A percentile compares a stretch with the other conserved stretches of the same genome.
phyloP scores from a whole-genome alignment of 2,329 filamentous ascomycete genomes.

The Fusarium sp. region DNA sequence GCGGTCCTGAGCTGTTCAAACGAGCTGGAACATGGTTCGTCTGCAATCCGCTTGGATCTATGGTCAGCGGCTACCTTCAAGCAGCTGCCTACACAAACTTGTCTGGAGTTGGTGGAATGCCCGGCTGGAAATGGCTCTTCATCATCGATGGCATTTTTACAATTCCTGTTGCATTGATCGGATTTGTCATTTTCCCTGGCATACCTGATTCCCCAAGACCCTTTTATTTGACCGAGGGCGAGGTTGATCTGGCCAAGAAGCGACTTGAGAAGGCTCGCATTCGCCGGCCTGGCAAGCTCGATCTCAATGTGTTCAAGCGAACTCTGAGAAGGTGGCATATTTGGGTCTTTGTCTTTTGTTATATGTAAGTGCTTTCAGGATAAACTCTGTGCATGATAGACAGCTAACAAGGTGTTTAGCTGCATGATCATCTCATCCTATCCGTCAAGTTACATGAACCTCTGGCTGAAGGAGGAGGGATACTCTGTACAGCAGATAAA shows the following conservation, averaged over 20 bases:
- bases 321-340: neutral
- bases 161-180: constrained; percentile 16
- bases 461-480: constrained; percentile 46
- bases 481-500: constrained; percentile 49
- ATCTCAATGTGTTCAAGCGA: constrained; percentile 5
- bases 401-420: constrained; percentile 2
- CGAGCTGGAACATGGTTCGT: constrained; percentile 26
- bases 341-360: neutral
- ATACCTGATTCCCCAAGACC: constrained; percentile 17
- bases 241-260: constrained; percentile 16
- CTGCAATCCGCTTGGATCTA: constrained; percentile 38
- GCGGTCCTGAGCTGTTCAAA: constrained; percentile 21
- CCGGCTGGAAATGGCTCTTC: constrained; percentile 60
- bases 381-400: neutral
- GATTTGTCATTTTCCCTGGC: constrained; percentile 23
- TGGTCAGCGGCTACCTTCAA: constrained; percentile 49
- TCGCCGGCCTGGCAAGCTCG: constrained; percentile 16
- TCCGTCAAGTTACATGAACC: constrained; percentile 49
- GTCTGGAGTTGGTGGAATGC: constrained; percentile 59
- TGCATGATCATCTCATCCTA: constrained; percentile 42
- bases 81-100: constrained; percentile 57
- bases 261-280: constrained; percentile 14
- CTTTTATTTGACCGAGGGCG: constrained; percentile 4
- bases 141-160: constrained; percentile 26
- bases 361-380: neutral